Evolutionary conservation across 768 basidiomycete species (phyloP).

Genomic region (Leucosporidium scottii): DNA sequence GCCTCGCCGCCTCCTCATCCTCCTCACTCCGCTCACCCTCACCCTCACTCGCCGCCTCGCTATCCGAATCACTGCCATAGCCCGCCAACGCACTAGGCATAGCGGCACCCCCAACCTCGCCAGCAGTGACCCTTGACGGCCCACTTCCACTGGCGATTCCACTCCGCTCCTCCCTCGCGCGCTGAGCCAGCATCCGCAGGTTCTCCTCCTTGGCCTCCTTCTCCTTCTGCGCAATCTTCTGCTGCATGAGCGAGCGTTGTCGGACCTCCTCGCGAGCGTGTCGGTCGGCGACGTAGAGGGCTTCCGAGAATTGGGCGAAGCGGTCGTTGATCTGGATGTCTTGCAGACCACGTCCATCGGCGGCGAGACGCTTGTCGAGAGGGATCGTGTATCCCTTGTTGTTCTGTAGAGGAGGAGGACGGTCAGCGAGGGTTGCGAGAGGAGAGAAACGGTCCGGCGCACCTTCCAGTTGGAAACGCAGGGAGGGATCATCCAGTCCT

Average conservation of each 20-base stretch:
- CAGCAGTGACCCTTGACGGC: constrained; percentile 49
- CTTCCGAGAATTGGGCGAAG: constrained; percentile 97
- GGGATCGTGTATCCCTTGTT: constrained; percentile 99
- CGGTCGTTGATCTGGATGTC: constrained; percentile 99
- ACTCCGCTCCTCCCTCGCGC: constrained; percentile 86
- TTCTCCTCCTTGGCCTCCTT: constrained; percentile 96
- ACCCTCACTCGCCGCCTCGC: constrained; percentile 44
- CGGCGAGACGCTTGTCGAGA: constrained; percentile 92
- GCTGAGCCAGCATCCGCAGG: constrained; percentile 83
- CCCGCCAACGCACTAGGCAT: constrained; percentile 83
- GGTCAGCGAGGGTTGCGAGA: not conserved
- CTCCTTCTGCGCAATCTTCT: constrained; percentile 97
- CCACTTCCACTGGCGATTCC: constrained; percentile 53
- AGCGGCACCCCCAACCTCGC: constrained; percentile 65
- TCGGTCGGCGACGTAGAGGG: constrained; percentile 87
- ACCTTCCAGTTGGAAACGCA: constrained; percentile 98
- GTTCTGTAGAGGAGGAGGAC: constrained; percentile 48
- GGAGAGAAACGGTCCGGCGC: not conserved
- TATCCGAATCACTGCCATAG: constrained; percentile 54
- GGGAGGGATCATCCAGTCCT: constrained; percentile 99
- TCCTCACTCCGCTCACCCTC: constrained; percentile 43
- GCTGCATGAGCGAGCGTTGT: constrained; percentile 94
- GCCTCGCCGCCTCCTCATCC: constrained; percentile 60
- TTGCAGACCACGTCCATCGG: constrained; percentile 95
- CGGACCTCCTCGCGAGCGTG: constrained; percentile 97